Conservation (phyloP, 352 stramenopile species). For the Phytopythium litorale region DNA sequence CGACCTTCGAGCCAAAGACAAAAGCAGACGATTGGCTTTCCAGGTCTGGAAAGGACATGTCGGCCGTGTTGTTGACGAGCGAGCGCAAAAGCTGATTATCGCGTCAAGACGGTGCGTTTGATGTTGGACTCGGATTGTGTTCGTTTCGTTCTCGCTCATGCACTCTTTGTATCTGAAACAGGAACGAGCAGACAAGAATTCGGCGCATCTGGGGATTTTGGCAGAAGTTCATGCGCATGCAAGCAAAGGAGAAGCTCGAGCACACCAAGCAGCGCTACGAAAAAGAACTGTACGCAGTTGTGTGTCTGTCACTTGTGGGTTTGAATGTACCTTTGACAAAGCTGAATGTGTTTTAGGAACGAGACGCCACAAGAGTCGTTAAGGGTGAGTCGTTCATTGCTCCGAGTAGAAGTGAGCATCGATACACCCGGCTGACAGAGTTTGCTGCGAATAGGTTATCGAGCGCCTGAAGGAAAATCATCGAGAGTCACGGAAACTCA, state of each 20-base stretch:
- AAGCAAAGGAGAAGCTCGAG: slow-evolving; percentile 45
- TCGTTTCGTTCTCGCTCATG: not conserved
- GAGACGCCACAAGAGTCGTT: slow-evolving; percentile 35
- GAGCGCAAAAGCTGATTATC: slow-evolving; percentile 52
- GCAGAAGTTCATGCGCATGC: slow-evolving; percentile 50
- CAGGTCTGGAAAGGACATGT: slow-evolving; percentile 57
- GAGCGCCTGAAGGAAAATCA: slow-evolving; percentile 54
- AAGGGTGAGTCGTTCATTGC: not conserved
- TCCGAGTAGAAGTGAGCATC: not conserved
- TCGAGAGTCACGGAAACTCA: slow-evolving; percentile 47
- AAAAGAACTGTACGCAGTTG: slow-evolving; percentile 40
- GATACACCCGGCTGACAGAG: not conserved
- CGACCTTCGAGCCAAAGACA: slow-evolving; percentile 46
- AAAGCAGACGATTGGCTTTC: slow-evolving; percentile 45
- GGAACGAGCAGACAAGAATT: slow-evolving; percentile 46
- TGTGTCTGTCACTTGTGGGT: not conserved
- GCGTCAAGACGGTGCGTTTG: slow-evolving; percentile 34
- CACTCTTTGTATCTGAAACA: slow-evolving; percentile 5
- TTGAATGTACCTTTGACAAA: not conserved
- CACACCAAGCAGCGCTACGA: slow-evolving; percentile 53
- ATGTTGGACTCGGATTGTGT: not conserved
- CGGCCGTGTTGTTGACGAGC: slow-evolving; percentile 46
- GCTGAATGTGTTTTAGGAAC: slow-evolving; percentile 15
- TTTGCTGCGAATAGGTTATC: slow-evolving; percentile 38
- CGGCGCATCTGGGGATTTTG: slow-evolving; percentile 42